Conservation (phyloP, 2,329 filamentous ascomycete species). For the Meredithiella fracta region DNA sequence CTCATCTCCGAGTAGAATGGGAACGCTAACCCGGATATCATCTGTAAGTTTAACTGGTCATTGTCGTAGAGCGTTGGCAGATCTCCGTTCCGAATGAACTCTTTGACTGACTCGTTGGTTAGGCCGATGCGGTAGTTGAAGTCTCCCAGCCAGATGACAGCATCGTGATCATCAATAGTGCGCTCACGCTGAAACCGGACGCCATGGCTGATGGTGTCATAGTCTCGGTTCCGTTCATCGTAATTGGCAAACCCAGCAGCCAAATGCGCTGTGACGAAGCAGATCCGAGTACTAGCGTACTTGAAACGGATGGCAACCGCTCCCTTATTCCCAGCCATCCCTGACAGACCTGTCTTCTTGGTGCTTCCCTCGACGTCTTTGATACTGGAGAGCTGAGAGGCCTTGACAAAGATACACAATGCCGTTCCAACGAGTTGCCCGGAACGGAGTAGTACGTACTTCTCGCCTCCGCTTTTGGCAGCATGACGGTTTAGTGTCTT, state of each 20-base stretch:
- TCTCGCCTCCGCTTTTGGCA: slow-evolving; percentile 46
- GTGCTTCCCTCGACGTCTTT: slow-evolving; percentile 94
- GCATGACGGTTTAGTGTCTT: slow-evolving; percentile 59
- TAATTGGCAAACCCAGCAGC: slow-evolving; percentile 94
- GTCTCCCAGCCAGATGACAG: slow-evolving; percentile 88
- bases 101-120: slow-evolving; percentile 57
- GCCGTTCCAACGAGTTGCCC: slow-evolving; percentile 91
- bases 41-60: slow-evolving; percentile 92
- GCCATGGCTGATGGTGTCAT: slow-evolving; percentile 72
- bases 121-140: slow-evolving; percentile 97
- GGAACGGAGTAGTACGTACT: slow-evolving; percentile 77
- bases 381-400: slow-evolving; percentile 59
- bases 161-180: slow-evolving; percentile 77
- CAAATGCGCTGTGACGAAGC: slow-evolving; percentile 90
- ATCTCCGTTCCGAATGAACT: slow-evolving; percentile 55
- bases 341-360: slow-evolving; percentile 88
- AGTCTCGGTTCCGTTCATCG: slow-evolving; percentile 88
- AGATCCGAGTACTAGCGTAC: slow-evolving; percentile 80
- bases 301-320: slow-evolving; percentile 93
- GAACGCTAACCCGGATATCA: slow-evolving; percentile 82
- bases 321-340: slow-evolving; percentile 95
- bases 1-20: slow-evolving; percentile 80
- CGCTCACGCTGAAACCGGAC: slow-evolving; percentile 81
- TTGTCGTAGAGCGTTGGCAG: slow-evolving; percentile 74
- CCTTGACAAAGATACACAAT: slow-evolving; percentile 76